A percentile compares a stretch with the other conserved stretches of the same genome.
Evolutionary conservation across 2,329 filamentous ascomycete genomes (phyloP).

Genomic region (Aspergillus tanneri): DNA sequence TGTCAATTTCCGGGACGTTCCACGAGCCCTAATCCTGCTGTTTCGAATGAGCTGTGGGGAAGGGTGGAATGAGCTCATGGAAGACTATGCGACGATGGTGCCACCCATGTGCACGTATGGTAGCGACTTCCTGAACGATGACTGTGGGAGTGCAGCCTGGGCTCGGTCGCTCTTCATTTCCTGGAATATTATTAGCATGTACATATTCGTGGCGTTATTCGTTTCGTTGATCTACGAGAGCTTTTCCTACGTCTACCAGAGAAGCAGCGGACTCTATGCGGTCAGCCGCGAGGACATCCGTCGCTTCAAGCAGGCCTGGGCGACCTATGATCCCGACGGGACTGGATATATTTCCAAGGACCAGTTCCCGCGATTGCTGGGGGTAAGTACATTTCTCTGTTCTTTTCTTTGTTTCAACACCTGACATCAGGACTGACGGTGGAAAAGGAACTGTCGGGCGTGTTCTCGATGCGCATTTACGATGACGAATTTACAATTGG

Average conservation of each 20-base stretch:
- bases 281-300: conserved; percentile 92
- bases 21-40: conserved; percentile 87
- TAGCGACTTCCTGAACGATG: conserved; percentile 74
- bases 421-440: too few species aligned
- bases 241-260: conserved; percentile 98
- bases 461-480: conserved; percentile 97
- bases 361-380: conserved; percentile 80
- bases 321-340: conserved; percentile 87
- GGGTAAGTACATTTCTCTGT: conserved; percentile 51
- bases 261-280: conserved; percentile 85
- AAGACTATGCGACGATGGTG: conserved; percentile 80
- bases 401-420: too few species aligned
- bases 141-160: conserved; percentile 90
- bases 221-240: conserved; percentile 99
- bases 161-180: conserved; percentile 85
- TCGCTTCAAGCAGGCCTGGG: conserved; percentile 97
- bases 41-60: conserved; percentile 93
- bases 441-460: conserved; percentile 73
- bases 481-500: conserved; percentile 83
- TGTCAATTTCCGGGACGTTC: conserved; percentile 89
- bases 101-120: conserved; percentile 77
- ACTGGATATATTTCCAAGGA: conserved; percentile 90
- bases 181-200: conserved; percentile 99
- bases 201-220: conserved; percentile 97
- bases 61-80: conserved; percentile 96